A percentile compares a stretch with the other conserved stretches of the same genome.
Conservation (phyloP, 2,329 filamentous ascomycete genomes). For the Chaetomium sp. region DNA sequence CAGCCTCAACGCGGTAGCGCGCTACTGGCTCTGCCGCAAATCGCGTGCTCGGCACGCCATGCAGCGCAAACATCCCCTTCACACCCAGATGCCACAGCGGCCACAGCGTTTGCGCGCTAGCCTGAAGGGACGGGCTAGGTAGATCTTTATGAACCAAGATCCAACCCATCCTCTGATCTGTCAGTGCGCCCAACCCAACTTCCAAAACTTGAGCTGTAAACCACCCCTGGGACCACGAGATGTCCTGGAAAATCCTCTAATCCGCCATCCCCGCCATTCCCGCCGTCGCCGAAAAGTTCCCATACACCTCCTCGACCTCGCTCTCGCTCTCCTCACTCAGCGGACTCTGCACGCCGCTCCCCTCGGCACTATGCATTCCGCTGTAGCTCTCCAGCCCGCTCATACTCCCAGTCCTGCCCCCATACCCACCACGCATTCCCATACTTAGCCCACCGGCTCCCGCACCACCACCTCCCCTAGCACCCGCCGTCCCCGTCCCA, state of each 20-base stretch:
- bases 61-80: constrained; percentile 9
- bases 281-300: constrained; percentile 41
- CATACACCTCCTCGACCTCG: constrained; percentile 60
- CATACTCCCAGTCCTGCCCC: constrained; percentile 37
- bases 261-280: constrained; percentile 38
- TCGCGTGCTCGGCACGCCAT: constrained; percentile 31
- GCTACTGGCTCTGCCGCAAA: constrained; percentile 11
- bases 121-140: not conserved
- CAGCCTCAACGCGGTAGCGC: not conserved
- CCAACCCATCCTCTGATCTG: not conserved
- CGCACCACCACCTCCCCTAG: constrained; percentile 24
- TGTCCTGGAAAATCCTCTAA: not conserved
- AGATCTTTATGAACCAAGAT: constrained; percentile 3
- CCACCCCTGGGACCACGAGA: not conserved
- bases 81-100: not conserved
- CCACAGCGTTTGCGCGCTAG: constrained; percentile 8
- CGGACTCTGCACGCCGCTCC: constrained; percentile 56
- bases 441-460: constrained; percentile 40
- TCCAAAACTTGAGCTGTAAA: not conserved
- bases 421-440: constrained; percentile 23
- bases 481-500: constrained; percentile 25
- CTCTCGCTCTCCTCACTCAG: constrained; percentile 51
- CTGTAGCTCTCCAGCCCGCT: constrained; percentile 39
- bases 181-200: not conserved
- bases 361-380: constrained; percentile 51